phyloP scores from a whole-genome alignment of 306 rosid species.

The Corylus heterophylla region DNA sequence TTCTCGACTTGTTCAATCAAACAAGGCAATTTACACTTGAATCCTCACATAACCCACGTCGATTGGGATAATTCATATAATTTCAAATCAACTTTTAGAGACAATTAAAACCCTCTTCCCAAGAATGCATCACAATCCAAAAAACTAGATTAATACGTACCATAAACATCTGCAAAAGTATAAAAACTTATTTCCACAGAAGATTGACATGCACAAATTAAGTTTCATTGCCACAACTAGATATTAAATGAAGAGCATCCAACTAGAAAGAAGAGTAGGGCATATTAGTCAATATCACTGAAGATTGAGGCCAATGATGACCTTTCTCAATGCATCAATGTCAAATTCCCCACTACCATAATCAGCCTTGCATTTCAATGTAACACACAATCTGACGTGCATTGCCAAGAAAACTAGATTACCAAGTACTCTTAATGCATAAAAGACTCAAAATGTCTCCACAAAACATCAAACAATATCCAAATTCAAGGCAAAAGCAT shows the following conservation, averaged over 20 bases:
- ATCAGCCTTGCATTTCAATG: not conserved
- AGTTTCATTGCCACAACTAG: not conserved
- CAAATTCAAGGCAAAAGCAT: constrained; percentile 16
- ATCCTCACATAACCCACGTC: too few relatives aligned
- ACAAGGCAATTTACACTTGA: too few relatives aligned
- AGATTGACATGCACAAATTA: not conserved
- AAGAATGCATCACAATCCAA: too few relatives aligned
- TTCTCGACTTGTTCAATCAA: too few relatives aligned
- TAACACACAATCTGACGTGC: not conserved
- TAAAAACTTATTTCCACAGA: not conserved
- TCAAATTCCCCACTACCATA: not conserved
- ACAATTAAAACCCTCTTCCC: too few relatives aligned
- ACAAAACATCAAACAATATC: constrained; percentile 11
- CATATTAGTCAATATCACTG: constrained; percentile 31
- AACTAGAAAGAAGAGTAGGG: not conserved
- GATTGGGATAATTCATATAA: too few relatives aligned
- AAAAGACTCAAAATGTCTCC: constrained; percentile 19
- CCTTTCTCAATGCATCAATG: not conserved
- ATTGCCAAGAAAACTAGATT: not conserved
- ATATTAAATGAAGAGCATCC: not conserved
- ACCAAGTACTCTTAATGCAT: not conserved
- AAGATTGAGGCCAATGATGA: constrained; percentile 43
- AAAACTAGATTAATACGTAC: too few relatives aligned
- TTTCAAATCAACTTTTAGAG: too few relatives aligned
- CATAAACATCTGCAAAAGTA: too few relatives aligned